Evolutionary conservation across 1,284 basidiomycete genomes (phyloP).

Genomic region (Leucoagaricus sp.): DNA sequence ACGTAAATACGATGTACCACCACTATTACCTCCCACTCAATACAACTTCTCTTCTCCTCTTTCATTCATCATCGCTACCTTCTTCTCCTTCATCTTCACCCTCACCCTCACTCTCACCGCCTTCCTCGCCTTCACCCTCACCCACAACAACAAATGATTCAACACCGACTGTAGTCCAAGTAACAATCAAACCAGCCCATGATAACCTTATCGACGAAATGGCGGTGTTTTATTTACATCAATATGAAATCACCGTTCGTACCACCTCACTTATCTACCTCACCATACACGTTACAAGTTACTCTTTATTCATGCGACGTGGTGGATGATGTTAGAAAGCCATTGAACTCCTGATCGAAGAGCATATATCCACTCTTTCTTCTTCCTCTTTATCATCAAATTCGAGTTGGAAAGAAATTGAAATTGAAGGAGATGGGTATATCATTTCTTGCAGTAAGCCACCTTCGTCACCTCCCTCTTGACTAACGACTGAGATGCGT

Average conservation of each 20-base stretch:
- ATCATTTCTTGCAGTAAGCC: background rate
- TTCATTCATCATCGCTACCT: background rate
- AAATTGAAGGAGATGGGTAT: slow-evolving; percentile 9
- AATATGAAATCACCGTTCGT: slow-evolving; percentile 13
- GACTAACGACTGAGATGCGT: too few relatives aligned
- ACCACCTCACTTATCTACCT: too few relatives aligned
- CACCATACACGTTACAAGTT: background rate
- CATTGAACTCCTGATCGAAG: slow-evolving; percentile 8
- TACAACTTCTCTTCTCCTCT: slow-evolving; percentile 13
- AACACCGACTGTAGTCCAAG: slow-evolving; percentile 10
- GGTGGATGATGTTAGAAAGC: background rate
- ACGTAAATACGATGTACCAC: slow-evolving; percentile 1
- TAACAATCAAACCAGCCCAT: slow-evolving; percentile 13
- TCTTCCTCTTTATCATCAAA: background rate
- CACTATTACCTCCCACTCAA: slow-evolving; percentile 14
- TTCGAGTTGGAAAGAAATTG: background rate
- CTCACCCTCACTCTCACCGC: background rate
- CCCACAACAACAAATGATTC: background rate
- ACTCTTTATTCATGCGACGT: too few relatives aligned
- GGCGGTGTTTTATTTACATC: slow-evolving; percentile 3
- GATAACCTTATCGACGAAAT: slow-evolving; percentile 5
- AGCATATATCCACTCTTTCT: slow-evolving; percentile 11
- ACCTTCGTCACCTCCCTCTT: background rate
- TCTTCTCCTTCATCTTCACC: background rate
- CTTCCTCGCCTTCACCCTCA: too few relatives aligned